phyloP scores from a whole-genome alignment of 1,139 yeast species.

The Yamadazyma atlantica region DNA sequence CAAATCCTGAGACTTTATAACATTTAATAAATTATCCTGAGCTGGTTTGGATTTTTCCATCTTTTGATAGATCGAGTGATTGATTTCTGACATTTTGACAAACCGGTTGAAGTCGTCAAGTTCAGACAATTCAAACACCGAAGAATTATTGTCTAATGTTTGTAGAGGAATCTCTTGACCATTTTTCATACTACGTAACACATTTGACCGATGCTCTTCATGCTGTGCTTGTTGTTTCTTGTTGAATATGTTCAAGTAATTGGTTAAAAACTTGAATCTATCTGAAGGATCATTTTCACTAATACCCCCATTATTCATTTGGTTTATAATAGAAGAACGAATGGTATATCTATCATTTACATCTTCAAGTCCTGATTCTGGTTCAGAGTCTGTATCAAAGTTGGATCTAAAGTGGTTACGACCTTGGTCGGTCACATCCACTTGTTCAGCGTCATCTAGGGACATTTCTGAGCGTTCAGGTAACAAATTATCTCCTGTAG shows the following conservation, averaged over 20 bases:
- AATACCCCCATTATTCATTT: conserved; percentile 18
- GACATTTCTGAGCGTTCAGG: conserved; percentile 8
- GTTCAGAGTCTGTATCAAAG: conserved; percentile 18
- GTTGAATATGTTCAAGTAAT: conserved; percentile 24
- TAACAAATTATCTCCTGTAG: conserved; percentile 4
- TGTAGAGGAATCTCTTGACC: conserved; percentile 28
- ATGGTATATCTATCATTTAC: conserved; percentile 18
- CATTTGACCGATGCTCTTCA: conserved; percentile 12
- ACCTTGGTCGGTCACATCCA: conserved; percentile 11
- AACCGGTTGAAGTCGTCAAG: conserved; percentile 39
- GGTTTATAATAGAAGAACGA: conserved; percentile 27
- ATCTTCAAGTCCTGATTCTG: conserved; percentile 5
- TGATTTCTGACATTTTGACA: conserved; percentile 36
- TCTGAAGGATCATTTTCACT: conserved; percentile 17
- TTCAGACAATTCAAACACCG: conserved; percentile 35
- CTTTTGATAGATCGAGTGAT: conserved; percentile 30
- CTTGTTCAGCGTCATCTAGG: conserved; percentile 6
- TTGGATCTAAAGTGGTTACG: conserved; percentile 13
- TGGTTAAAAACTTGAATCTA: conserved; percentile 29
- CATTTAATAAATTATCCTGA: conserved; percentile 25
- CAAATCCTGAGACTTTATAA: conserved; percentile 30
- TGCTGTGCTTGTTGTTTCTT: conserved; percentile 11
- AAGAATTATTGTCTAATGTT: conserved; percentile 18
- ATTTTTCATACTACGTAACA: conserved; percentile 12
- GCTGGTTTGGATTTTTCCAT: conserved; percentile 11